Base-by-base conservation (phyloP, 2,329 filamentous ascomycete genomes). In the Pyrenophora seminiperda region DNA sequence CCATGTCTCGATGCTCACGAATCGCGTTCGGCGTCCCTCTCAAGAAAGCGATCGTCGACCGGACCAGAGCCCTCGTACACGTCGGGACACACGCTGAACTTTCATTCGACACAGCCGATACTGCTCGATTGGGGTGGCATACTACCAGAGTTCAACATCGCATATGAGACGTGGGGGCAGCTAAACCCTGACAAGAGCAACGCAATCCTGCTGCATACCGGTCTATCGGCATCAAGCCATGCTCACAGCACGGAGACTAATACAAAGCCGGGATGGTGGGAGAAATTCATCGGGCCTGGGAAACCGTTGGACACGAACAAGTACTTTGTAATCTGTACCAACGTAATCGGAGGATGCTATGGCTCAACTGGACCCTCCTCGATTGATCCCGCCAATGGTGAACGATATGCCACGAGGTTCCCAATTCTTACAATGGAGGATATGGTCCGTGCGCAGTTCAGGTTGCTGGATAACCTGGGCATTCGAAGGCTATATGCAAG, bases 11-110 rank as follows among this genome's bases (percentile, higher is more conserved):
- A 75, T 44, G 70, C 70, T n/a, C 66, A 74, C 39, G 73, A 75
- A 54, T 71, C 66, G 6, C 64, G 76, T 41, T 78, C 93, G 0
- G 88, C 88, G 4, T 87, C 80, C 7, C 85, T 97, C 38, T 83
- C 83, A 13, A 89, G 88, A 30, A 89, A 88, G 30, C 79, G 87
- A 39, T 83, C 84, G 13, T 68, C 75, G 17, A 86, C 85, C 38
- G 93, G 93, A 0, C 93, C 93, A 1, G 94, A 99, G 69, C 94
- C 94, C 0, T 91, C 91, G 1, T 99, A 99, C 74, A 97, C 93
- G 0, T 88, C 89, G 37, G 94, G 94, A 49, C 85, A 84, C n/a
- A 92, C 94, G 42, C 82, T 89, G 58, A 82, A 78, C 22, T 97
- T 89, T 74, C 86, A 86, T 68, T 94, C 87, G 63, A 66, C 81